Evolutionary conservation across 345 rosid species (phyloP).

Genomic region (Salix exigua): DNA sequence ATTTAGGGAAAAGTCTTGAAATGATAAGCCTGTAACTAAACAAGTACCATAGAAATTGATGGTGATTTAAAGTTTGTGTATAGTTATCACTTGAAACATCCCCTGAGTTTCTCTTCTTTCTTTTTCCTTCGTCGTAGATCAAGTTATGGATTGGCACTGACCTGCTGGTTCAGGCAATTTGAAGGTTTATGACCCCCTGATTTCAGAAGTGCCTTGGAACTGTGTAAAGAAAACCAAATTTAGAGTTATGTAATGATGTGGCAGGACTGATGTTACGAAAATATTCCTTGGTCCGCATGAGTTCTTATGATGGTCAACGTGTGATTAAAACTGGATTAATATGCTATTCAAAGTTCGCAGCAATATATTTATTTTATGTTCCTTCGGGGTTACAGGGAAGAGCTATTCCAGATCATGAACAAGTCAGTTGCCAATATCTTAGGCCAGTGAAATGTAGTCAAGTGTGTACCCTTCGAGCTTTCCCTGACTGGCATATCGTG

Average conservation of each 20-base stretch:
- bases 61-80: not conserved
- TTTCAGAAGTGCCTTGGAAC: not conserved
- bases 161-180: not conserved
- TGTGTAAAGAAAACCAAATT: constrained; percentile 6
- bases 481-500: not conserved
- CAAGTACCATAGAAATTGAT: not conserved
- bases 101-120: not conserved
- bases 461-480: not conserved
- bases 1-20: not conserved
- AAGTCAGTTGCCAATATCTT: constrained; percentile 57
- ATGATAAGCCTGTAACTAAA: too few species aligned
- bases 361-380: not conserved
- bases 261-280: not conserved
- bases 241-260: not conserved
- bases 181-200: not conserved
- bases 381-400: constrained; percentile 48
- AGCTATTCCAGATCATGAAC: constrained; percentile 56
- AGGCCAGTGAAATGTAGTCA: constrained; percentile 42
- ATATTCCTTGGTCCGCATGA: not conserved
- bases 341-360: not conserved
- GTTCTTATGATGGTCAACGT: not conserved
- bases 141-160: not conserved
- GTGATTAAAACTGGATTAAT: not conserved
- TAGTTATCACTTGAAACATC: not conserved
- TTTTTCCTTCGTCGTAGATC: not conserved